These are phyloP conservation scores for Combretum micranthum DNA, from an alignment of 345 rosid species.

Conservation along the genomic window DNA sequence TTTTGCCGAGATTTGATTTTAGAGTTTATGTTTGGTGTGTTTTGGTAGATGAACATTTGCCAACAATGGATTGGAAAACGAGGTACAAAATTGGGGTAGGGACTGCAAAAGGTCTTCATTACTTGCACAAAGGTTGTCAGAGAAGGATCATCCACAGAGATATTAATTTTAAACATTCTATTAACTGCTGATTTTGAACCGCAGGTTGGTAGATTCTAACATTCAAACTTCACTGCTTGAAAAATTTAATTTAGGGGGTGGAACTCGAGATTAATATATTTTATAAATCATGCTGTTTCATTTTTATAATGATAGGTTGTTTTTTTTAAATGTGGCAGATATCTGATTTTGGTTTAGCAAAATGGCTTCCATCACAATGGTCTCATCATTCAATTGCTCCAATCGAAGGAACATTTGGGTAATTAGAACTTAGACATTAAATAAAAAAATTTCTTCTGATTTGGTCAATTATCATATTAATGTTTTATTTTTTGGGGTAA, in stretches of 20 bases:
- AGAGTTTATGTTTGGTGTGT: constrained; percentile 9
- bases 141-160: constrained; percentile 95
- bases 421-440: constrained; percentile 5
- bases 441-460: too few relatives aligned
- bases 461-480: neutral
- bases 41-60: constrained; percentile 37
- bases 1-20: neutral
- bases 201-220: constrained; percentile 24
- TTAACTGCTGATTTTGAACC: constrained; percentile 77
- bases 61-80: constrained; percentile 60
- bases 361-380: constrained; percentile 99
- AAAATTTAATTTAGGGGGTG: too few relatives aligned
- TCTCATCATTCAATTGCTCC: constrained; percentile 97
- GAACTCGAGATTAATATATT: too few relatives aligned
- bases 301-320: neutral
- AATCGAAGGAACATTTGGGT: constrained; percentile 99
- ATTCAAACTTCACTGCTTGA: too few relatives aligned
- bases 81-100: constrained; percentile 77
- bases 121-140: constrained; percentile 86
- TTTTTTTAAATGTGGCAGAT: constrained; percentile 29
- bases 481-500: neutral
- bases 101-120: constrained; percentile 79
- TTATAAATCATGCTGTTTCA: too few relatives aligned
- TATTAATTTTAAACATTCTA: constrained; percentile 83
- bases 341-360: constrained; percentile 95